Conservation (phyloP, 116 monocot genomes). For the Iris pallida region DNA sequence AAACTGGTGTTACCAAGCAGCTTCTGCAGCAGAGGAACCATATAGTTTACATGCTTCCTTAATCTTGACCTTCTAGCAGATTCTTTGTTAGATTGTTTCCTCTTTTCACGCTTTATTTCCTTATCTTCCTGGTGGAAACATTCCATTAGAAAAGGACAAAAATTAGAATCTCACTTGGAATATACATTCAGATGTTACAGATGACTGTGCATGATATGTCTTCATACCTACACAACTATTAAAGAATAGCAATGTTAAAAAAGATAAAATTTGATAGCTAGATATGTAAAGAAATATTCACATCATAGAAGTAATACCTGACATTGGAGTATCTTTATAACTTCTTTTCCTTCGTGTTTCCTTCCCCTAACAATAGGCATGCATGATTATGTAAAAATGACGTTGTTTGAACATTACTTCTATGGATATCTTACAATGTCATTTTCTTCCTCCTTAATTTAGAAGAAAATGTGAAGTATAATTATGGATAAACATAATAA, state of each 20-base stretch:
- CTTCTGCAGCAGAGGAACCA: background rate
- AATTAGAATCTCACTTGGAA: background rate
- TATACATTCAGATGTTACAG: background rate
- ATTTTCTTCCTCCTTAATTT: too few relatives aligned
- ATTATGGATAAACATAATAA: too few relatives aligned
- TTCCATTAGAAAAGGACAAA: background rate
- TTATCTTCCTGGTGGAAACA: conserved; percentile 41
- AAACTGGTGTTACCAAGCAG: too few relatives aligned
- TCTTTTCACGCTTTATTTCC: conserved; percentile 45
- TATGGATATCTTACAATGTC: too few relatives aligned
- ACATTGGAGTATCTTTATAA: conserved; percentile 12
- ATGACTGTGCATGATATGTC: background rate
- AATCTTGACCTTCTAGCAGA: conserved; percentile 66
- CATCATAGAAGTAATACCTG: conserved; percentile 11
- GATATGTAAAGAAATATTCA: background rate
- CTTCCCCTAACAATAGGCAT: conserved; percentile 12
- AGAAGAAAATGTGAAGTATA: too few relatives aligned
- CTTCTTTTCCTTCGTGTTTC: conserved; percentile 17
- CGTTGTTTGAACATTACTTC: background rate
- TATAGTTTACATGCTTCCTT: conserved; percentile 49
- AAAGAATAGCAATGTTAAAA: too few relatives aligned
- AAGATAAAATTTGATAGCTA: too few relatives aligned
- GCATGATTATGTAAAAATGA: background rate
- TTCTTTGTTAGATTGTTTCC: conserved; percentile 71
- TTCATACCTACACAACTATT: too few relatives aligned